These are phyloP conservation scores for Chrysoporthe deuterocubensis DNA, from an alignment of 2,329 filamentous ascomycete species.

Conservation along the genomic window DNA sequence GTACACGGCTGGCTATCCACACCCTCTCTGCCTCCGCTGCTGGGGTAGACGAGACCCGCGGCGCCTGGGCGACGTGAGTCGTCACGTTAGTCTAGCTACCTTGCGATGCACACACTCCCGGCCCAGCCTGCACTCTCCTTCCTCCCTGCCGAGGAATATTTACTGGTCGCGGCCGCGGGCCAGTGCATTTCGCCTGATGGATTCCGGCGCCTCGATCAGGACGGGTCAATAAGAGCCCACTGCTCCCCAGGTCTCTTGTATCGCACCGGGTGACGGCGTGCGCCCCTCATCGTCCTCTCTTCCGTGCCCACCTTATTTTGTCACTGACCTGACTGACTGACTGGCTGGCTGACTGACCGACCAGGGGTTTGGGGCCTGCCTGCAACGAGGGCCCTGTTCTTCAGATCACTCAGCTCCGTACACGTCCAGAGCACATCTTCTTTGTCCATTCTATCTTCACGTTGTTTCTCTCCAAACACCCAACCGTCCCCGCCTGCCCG, in stretches of 20 bases:
- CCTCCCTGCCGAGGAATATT: not conserved
- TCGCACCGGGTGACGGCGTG: not conserved
- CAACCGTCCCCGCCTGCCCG: not conserved
- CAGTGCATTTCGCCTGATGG: conserved; percentile 15
- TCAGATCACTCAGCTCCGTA: not conserved
- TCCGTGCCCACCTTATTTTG: not conserved
- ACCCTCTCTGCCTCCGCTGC: not conserved
- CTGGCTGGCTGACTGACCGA: too few relatives aligned
- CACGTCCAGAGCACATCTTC: not conserved
- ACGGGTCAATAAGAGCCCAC: not conserved
- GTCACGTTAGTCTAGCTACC: not conserved
- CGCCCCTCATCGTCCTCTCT: conserved; percentile 12
- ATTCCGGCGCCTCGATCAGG: not conserved
- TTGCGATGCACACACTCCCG: conserved; percentile 12
- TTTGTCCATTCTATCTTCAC: not conserved
- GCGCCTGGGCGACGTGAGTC: not conserved
- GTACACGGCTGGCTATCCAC: not conserved
- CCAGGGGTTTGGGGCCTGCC: not conserved
- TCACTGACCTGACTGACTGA: too few relatives aligned
- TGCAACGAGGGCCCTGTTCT: not conserved
- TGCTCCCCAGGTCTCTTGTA: not conserved
- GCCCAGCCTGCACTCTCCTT: too few relatives aligned
- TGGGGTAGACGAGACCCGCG: not conserved
- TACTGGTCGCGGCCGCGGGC: conserved; percentile 17
- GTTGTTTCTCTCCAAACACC: not conserved